Evolutionary conservation across 306 rosid species (phyloP), one percentile per base, ranked within the genome.

Genomic region (Alnus rubra): DNA sequence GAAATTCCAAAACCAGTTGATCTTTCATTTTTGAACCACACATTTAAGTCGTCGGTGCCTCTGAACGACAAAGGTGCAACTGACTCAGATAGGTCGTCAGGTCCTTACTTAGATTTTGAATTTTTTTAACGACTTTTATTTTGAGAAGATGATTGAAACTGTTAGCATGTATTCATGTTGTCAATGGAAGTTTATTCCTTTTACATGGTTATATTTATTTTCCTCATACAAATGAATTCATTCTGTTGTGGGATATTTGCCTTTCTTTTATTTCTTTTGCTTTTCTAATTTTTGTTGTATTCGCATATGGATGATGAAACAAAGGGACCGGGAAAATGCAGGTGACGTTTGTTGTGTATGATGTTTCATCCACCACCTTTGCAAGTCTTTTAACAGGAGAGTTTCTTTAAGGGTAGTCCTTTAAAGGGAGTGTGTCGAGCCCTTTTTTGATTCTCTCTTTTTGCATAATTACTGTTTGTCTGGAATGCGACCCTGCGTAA

Each of bases 71-170:
- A 85, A 76, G 82, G 77, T 62, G 74, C 85, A n/a, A 59, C 87
- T 6, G 88, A 86, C 33, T 80, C 79, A 13, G 73, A 86, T 74
- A 87, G 84, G 65, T 82, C 86, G 15, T 87, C 90, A 13, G 84
- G 86, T 84, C 86, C 88, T 47, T 89, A 87, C 80, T 86, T 89
- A 74, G 92, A 89, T 74, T 89, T 89, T 64, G 92, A 89, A 69
- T 89, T 89, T 73, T 89, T 89, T 82, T 89, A 79, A 77, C 76
- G 62, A 82, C 1, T 12, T 68, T 58, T 37, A 42, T 42, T 42
- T 42, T 42, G 45, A 42, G 8, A 18, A 52, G 52, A 28, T 69
- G 30, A 44, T 69, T 74, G 74, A 50, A 76, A 76, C 76, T 76
- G 53, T 77, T 70, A 73, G 72, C 48, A 33, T 79, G 50, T 70